phyloP scores from a whole-genome alignment of 768 basidiomycete species.

The Mycena olivaceomarginata region DNA sequence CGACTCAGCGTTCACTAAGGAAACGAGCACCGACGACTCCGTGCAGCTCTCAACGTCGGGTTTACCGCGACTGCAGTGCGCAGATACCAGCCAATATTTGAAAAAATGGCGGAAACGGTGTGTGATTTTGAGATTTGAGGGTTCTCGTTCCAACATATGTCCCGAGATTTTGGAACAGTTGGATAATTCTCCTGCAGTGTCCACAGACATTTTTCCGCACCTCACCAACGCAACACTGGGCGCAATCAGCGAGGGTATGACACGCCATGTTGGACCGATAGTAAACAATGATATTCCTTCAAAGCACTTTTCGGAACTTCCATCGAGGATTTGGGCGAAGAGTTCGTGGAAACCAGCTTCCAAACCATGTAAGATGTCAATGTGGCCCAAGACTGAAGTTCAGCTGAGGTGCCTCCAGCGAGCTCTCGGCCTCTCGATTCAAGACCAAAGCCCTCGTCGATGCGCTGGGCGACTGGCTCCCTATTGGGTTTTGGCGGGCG shows the following conservation, averaged over 20 bases:
- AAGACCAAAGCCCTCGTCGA: neutral
- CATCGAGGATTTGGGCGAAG: neutral
- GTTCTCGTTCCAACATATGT: neutral
- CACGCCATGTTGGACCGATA: neutral
- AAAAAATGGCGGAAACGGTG: neutral
- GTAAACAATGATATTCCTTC: neutral
- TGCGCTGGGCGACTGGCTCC: neutral
- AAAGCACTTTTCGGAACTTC: neutral
- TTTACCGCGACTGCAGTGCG: slow-evolving; percentile 22
- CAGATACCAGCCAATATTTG: neutral
- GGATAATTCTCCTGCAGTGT: neutral
- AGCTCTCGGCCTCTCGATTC: neutral
- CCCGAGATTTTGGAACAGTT: neutral
- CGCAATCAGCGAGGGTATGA: slow-evolving; percentile 3
- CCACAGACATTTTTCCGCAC: neutral
- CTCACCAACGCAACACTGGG: neutral
- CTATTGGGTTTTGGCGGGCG: neutral
- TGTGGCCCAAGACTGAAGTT: too few relatives aligned
- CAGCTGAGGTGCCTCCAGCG: neutral
- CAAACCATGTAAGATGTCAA: neutral
- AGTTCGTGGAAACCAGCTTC: neutral
- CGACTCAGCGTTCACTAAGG: neutral
- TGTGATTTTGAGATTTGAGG: neutral
- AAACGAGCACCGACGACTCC: neutral
- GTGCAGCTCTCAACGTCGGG: neutral